A percentile compares a stretch with the other conserved stretches of the same genome.
These are phyloP conservation scores for Ceratonia siliqua DNA, from an alignment of 306 rosid genomes.

Conservation along the genomic window DNA sequence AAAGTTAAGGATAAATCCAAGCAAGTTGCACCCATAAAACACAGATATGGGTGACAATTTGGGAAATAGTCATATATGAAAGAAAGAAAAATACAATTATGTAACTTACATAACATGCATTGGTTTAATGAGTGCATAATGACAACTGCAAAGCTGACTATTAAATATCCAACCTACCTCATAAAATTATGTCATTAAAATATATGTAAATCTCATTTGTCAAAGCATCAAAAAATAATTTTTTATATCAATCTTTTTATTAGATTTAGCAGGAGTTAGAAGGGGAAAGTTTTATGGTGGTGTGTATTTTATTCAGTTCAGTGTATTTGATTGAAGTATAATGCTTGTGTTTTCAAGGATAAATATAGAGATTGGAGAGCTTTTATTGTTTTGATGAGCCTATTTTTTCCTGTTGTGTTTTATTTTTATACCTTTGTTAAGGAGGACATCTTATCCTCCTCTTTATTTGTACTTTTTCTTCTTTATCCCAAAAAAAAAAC, in stretches of 20 bases:
- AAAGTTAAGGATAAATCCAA: too few species aligned
- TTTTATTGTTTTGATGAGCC: background rate
- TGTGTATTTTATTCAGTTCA: too few species aligned
- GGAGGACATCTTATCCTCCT: constrained; percentile 26
- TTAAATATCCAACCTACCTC: background rate
- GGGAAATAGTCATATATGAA: background rate
- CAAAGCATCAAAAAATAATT: too few species aligned
- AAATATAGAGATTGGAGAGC: background rate
- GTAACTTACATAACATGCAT: background rate
- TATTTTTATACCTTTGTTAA: background rate
- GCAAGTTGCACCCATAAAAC: background rate
- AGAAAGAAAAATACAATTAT: background rate
- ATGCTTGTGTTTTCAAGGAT: background rate
- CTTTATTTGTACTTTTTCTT: constrained; percentile 2
- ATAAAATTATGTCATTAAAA: background rate
- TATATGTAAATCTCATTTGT: too few species aligned
- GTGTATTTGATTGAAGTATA: too few species aligned
- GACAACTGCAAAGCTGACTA: too few species aligned
- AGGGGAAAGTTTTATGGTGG: too few species aligned
- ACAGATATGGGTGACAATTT: background rate
- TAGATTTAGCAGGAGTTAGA: too few species aligned
- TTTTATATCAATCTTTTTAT: too few species aligned
- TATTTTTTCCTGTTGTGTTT: background rate
- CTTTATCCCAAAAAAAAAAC: background rate
- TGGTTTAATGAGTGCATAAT: background rate